Evolutionary conservation across 805 yeast species (phyloP), one percentile per base, ranked within the genome.

Genomic region (Wickerhamomyces alni): DNA sequence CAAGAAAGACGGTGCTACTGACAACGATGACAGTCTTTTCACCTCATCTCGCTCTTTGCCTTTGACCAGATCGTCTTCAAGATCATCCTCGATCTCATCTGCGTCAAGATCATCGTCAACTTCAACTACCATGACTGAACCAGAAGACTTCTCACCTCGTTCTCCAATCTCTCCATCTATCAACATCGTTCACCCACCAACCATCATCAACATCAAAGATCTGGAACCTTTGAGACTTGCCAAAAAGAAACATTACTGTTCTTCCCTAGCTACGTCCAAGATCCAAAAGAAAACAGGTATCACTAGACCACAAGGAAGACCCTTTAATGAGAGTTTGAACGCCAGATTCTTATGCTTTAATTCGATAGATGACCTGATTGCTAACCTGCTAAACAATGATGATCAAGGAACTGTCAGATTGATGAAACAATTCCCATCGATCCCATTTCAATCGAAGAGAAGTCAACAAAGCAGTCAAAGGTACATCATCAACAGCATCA

Each of bases 251-350:
- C 53, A 54, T 36, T 51, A 52, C 32, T 22, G 33, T 19, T 36
- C 48, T 16, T 30, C 28, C 21, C 35, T 33, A 33, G 29, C 38
- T 12, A 30, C 37, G 11, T 18, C 18, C n/a, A 40, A 38, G 27
- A 35, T 41, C 21, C 36, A 40, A 34, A 43, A 44, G 37, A 44
- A 39, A 35, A 32, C 30, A 4, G 36, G 30, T 3, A 21, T 22
- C 2, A 17, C 30, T 5, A 52, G 44, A 35, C 35, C 51, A n/a
- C 58, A 55, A 29, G 60, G 60, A 15, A 44, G 60, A 38, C 60
- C 60, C 10, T 55, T 52, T 39, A 55, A 52, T 26, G 54, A 50
- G 13, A 45, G 45, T 11, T 36, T 55, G 24, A 45, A 48, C 17
- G 58, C 58, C 6, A 45, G 58, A 30, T 55, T 55, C 39, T 29